Evolutionary conservation across 768 basidiomycete genomes (phyloP).

Genomic region (Auricularia cornea): DNA sequence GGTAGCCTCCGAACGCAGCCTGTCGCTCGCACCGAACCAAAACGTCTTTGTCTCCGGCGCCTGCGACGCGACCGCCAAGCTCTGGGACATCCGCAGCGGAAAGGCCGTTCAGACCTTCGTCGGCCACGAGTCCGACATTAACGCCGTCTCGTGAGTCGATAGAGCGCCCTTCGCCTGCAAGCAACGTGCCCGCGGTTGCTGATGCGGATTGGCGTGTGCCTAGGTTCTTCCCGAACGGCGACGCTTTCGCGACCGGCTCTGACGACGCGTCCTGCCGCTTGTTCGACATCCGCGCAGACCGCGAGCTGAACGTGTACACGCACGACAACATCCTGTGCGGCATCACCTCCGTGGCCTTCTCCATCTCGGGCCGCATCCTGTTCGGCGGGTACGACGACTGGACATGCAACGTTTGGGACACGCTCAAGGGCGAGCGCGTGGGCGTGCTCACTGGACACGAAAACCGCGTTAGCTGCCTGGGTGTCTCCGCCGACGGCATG

Average conservation of each 20-base stretch:
- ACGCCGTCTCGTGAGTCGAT: slow-evolving; percentile 85
- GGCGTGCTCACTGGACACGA: slow-evolving; percentile 97
- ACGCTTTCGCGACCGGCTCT: slow-evolving; percentile 97
- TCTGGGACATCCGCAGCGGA: slow-evolving; percentile 98
- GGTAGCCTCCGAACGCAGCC: slow-evolving; percentile 33
- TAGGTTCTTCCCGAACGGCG: slow-evolving; percentile 99
- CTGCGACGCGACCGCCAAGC: slow-evolving; percentile 95
- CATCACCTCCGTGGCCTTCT: slow-evolving; percentile 98
- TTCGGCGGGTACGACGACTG: slow-evolving; percentile 99
- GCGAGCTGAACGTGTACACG: slow-evolving; percentile 93
- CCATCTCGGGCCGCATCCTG: slow-evolving; percentile 91
- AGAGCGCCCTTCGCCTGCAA: neutral
- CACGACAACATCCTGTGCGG: slow-evolving; percentile 99
- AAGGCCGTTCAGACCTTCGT: slow-evolving; percentile 98
- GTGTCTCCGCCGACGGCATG: slow-evolving; percentile 94
- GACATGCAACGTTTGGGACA: slow-evolving; percentile 99
- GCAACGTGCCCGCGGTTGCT: neutral
- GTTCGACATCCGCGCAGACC: slow-evolving; percentile 95
- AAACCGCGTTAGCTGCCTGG: slow-evolving; percentile 94
- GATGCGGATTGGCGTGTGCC: neutral
- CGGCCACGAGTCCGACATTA: slow-evolving; percentile 98
- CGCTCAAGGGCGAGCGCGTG: slow-evolving; percentile 94
- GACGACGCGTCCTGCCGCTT: slow-evolving; percentile 98
- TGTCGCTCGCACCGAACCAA: slow-evolving; percentile 90
- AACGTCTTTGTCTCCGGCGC: slow-evolving; percentile 98